A percentile compares a stretch with the other conserved stretches of the same genome.
These are phyloP conservation scores for Arthrobotrys pseudoclavata DNA, from an alignment of 2,329 filamentous ascomycete genomes.

Conservation along the genomic window DNA sequence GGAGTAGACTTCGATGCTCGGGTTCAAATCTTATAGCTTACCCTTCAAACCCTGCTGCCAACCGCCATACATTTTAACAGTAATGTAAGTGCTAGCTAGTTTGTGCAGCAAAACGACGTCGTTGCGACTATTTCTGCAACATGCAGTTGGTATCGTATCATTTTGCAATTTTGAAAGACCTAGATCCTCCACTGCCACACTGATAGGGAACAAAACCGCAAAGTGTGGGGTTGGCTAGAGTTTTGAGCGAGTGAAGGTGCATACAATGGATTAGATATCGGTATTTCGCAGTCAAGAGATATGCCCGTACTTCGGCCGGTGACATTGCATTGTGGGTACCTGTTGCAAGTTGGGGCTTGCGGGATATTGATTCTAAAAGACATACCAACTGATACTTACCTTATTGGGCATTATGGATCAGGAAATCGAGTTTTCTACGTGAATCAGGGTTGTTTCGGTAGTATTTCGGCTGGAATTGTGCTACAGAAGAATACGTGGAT, in stretches of 20 bases:
- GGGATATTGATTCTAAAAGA: neutral
- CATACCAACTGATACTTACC: neutral
- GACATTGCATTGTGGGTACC: neutral
- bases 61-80: conserved; percentile 38
- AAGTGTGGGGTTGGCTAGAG: conserved; percentile 16
- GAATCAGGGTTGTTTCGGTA: neutral
- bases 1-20: neutral
- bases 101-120: neutral
- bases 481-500: conserved; percentile 1
- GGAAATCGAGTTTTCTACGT: neutral
- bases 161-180: no score
- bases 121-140: neutral
- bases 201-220: neutral
- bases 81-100: conserved; percentile 12
- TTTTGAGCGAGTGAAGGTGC: neutral
- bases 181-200: conserved; percentile 2
- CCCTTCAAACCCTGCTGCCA: neutral
- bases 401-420: neutral
- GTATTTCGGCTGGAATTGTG: neutral
- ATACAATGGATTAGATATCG: neutral
- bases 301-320: neutral
- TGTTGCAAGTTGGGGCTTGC: neutral
- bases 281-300: neutral
- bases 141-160: neutral
- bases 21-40: neutral